Percentiles rank a stretch among this genome's conserved stretches.
phyloP scores from a whole-genome alignment of 768 basidiomycete species.

The Mycena galopus region DNA sequence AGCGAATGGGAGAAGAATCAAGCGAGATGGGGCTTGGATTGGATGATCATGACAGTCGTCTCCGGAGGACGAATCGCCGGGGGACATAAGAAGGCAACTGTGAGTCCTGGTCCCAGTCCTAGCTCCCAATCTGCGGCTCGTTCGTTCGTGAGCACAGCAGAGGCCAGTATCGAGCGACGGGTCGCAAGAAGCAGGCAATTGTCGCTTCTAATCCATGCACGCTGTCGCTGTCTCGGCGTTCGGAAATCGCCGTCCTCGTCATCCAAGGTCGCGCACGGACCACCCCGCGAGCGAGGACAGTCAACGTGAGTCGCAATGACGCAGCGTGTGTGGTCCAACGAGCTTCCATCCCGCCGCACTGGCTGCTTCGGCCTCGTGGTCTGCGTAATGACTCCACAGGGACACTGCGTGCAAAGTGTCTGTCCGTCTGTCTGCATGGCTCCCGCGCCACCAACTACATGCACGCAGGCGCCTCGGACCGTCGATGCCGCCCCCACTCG shows the following conservation, averaged over 20 bases:
- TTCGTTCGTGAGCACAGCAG: not conserved
- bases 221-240: not conserved
- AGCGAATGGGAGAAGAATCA: not conserved
- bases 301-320: not conserved
- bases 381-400: no score
- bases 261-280: not conserved
- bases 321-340: not conserved
- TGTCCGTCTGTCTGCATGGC: no score
- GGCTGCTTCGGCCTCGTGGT: no score
- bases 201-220: not conserved
- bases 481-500: no score
- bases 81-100: constrained; percentile 7
- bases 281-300: not conserved
- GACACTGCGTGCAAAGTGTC: no score
- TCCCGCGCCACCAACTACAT: no score
- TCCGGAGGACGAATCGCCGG: constrained; percentile 20
- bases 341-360: not conserved
- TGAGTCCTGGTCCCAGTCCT: not conserved
- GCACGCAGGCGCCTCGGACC: no score
- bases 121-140: not conserved
- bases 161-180: not conserved
- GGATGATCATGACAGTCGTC: not conserved
- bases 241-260: not conserved
- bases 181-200: not conserved
- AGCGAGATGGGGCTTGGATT: no score